Evolutionary conservation across 805 yeast species (phyloP), one percentile per base, ranked within the genome.

Genomic region (Wickerhamomyces rabaulensis): DNA sequence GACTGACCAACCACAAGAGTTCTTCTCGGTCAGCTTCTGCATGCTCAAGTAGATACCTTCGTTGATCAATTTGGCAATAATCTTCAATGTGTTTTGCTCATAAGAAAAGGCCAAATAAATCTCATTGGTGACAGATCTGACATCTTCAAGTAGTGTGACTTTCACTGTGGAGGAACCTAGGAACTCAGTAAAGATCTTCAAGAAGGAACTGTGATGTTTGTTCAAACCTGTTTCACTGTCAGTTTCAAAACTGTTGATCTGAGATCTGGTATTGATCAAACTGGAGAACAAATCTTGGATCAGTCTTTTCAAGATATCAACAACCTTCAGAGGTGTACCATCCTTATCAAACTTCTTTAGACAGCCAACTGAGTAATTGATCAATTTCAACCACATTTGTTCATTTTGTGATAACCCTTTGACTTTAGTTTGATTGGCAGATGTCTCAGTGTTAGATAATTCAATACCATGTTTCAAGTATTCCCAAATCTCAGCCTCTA

Each of bases 1-100:
- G 2, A 75, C 70, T 0, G 82, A 69, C 89, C 95, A 84, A 0
- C 97, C 97, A 33, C 67, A 62, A 0, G 70, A 53, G 20, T 75
- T 68, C 29, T 70, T 67, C 3, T 55, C 50, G 12, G 75, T 68
- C 10, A 84, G 65, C 2, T 56, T 52, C 12, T 68, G 58, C 59
- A 82, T 64, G 49, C 75, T 73, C 19, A 65, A 65, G 53, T 68
- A 74, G 1, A 84, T 78, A 25, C 80, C 84, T 20, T 68, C 71
- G 51, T 84, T 81, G 6, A 86, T 60, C 44, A 87, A 68, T 29
- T 67, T 67, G 38, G 82, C 67, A 9, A 83, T 71, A 7, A 79
- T 66, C 15, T 65, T 61, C 17, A 81, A 67, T 48, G 84, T 74
- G 35, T 74, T 74, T 48, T 73, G 75, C 52, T 88, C 95, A 52